Evolutionary conservation across 1,284 basidiomycete genomes (phyloP).

Genomic region (Ceratobasidium theobromae): DNA sequence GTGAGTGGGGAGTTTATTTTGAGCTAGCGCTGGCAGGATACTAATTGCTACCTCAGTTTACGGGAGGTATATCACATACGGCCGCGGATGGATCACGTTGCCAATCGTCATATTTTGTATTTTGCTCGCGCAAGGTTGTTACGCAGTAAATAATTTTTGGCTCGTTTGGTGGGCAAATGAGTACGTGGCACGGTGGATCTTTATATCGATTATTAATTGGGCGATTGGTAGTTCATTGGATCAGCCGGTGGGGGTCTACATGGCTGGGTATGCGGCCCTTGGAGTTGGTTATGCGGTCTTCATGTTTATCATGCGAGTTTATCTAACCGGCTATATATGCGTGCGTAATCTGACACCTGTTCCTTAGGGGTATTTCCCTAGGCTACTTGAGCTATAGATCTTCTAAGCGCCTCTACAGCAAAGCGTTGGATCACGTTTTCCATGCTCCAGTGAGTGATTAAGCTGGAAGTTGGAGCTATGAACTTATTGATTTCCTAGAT

Average conservation of each 20-base stretch:
- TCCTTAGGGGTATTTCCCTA: constrained; percentile 54
- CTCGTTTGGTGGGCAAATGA: constrained; percentile 74
- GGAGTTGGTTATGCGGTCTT: constrained; percentile 62
- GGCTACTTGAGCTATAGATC: constrained; percentile 60
- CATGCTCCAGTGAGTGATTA: constrained; percentile 54
- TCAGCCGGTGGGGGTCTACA: constrained; percentile 61
- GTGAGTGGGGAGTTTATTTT: constrained; percentile 49
- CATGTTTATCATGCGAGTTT: constrained; percentile 59
- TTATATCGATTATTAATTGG: constrained; percentile 18
- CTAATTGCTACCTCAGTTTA: constrained; percentile 55
- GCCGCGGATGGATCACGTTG: constrained; percentile 55
- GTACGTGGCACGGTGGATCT: constrained; percentile 44
- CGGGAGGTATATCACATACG: constrained; percentile 64
- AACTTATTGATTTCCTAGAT: constrained; percentile 43
- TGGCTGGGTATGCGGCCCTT: constrained; percentile 68
- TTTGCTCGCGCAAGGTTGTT: constrained; percentile 64
- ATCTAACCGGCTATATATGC: constrained; percentile 35
- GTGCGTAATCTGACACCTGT: constrained; percentile 34
- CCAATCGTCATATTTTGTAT: constrained; percentile 59
- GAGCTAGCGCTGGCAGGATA: not conserved
- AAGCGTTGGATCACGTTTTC: constrained; percentile 58
- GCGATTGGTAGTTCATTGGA: constrained; percentile 49
- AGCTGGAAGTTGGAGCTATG: not conserved
- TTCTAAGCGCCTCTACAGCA: constrained; percentile 60
- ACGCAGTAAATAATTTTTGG: constrained; percentile 50